A percentile compares a stretch with the other conserved stretches of the same genome.
phyloP scores from a whole-genome alignment of 345 rosid species.

The Corymbia maculata region DNA sequence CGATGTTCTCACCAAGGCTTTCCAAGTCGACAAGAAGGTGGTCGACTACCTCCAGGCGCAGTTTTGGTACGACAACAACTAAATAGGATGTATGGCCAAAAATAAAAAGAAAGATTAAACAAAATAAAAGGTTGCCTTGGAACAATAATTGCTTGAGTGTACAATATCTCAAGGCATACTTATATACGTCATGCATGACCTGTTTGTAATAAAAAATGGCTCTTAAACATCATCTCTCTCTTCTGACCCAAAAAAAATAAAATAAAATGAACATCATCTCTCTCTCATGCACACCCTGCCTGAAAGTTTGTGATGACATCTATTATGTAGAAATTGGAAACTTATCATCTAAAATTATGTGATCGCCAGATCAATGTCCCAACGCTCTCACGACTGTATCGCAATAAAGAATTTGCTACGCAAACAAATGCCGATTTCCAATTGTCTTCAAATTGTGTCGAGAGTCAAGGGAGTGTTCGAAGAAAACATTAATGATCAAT shows the following conservation, averaged over 20 bases:
- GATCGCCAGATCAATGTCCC: neutral
- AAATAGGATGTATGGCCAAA: neutral
- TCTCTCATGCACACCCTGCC: neutral
- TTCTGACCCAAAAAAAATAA: no score
- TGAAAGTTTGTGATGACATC: neutral
- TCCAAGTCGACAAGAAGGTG: neutral
- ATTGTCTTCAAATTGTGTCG: neutral
- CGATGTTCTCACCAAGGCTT: neutral
- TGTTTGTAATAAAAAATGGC: neutral
- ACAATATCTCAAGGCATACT: neutral
- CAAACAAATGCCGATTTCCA: neutral
- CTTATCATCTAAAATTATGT: neutral
- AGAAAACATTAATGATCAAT: neutral
- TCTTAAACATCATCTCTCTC: neutral
- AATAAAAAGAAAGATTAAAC: neutral
- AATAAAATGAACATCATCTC: neutral
- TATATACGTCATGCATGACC: neutral
- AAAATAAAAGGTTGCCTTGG: neutral
- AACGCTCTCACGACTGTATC: neutral
- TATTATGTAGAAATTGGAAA: neutral
- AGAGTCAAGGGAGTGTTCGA: neutral
- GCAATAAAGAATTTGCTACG: neutral
- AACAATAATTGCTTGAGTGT: neutral
- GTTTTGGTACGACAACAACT: slow-evolving; percentile 1
- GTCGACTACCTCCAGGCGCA: neutral